Conservation (phyloP, 441 rosid genomes). For the Jatropha podagrica region DNA sequence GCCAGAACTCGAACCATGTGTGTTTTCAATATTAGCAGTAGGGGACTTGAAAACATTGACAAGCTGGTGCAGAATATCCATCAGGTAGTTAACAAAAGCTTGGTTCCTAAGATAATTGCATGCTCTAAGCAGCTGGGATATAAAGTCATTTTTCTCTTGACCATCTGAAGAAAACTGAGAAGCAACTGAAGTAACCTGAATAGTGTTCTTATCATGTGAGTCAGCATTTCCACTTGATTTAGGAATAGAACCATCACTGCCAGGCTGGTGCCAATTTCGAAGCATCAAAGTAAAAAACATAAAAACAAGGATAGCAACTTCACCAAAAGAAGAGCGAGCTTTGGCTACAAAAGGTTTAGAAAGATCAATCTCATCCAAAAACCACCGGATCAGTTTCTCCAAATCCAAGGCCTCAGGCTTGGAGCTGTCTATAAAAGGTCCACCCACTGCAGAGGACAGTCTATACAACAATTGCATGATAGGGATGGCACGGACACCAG, state of each 20-base stretch:
- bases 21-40: constrained; percentile 52
- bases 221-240: constrained; percentile 60
- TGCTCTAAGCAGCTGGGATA: constrained; percentile 84
- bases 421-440: constrained; percentile 93
- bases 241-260: constrained; percentile 60
- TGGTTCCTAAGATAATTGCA: constrained; percentile 89
- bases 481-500: constrained; percentile 94
- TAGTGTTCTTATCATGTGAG: constrained; percentile 60
- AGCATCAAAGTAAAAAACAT: constrained; percentile 99
- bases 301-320: constrained; percentile 92
- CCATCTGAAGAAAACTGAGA: constrained; percentile 67
- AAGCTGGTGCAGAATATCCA: constrained; percentile 99
- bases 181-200: constrained; percentile 50
- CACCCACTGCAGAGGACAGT: constrained; percentile 96
- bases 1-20: constrained; percentile 69
- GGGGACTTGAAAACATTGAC: constrained; percentile 91
- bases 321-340: constrained; percentile 85
- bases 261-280: constrained; percentile 99
- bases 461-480: constrained; percentile 98
- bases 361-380: constrained; percentile 86
- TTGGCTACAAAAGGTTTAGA: constrained; percentile 70
- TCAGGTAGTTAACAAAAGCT: constrained; percentile 84
- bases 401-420: constrained; percentile 82
- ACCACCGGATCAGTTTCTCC: constrained; percentile 93
- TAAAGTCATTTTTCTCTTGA: constrained; percentile 88